A percentile compares a stretch with the other conserved stretches of the same genome.
phyloP scores from a whole-genome alignment of 495 filamentous ascomycete genomes.

The Tuber umbilicatum region DNA sequence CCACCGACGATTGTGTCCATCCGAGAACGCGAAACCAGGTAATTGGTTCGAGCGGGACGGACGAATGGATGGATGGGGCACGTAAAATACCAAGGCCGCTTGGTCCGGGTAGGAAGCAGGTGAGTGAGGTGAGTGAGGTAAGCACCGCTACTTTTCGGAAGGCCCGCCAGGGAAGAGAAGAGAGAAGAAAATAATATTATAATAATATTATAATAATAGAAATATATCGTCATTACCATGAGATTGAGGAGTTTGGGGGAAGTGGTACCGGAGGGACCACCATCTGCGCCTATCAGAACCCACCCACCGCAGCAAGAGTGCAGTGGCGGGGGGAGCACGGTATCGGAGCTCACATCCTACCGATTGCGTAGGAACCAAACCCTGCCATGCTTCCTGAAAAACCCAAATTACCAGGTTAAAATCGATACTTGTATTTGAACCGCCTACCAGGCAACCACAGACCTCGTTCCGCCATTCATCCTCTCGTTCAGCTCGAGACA shows the following conservation, averaged over 20 bases:
- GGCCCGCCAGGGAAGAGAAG: background rate
- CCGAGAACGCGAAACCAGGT: background rate
- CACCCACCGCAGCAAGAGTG: no score
- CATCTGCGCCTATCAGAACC: no score
- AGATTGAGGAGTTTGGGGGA: background rate
- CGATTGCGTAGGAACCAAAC: background rate
- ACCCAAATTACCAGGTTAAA: background rate
- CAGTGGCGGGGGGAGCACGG: no score
- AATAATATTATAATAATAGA: background rate
- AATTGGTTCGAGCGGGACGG: background rate
- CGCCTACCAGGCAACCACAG: background rate
- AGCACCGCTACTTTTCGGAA: background rate
- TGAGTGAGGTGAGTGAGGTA: no score
- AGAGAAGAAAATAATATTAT: no score
- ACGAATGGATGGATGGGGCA: background rate
- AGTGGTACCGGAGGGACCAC: background rate
- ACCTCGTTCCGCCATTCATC: background rate
- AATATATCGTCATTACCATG: background rate
- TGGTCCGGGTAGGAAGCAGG: background rate
- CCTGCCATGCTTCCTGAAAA: background rate
- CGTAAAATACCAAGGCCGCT: background rate
- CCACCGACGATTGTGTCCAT: background rate
- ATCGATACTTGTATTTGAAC: background rate
- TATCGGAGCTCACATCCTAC: background rate
- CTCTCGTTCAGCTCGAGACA: background rate